These are phyloP conservation scores for Primulina tabacum DNA, from an alignment of 257 asterid genomes.

Conservation along the genomic window DNA sequence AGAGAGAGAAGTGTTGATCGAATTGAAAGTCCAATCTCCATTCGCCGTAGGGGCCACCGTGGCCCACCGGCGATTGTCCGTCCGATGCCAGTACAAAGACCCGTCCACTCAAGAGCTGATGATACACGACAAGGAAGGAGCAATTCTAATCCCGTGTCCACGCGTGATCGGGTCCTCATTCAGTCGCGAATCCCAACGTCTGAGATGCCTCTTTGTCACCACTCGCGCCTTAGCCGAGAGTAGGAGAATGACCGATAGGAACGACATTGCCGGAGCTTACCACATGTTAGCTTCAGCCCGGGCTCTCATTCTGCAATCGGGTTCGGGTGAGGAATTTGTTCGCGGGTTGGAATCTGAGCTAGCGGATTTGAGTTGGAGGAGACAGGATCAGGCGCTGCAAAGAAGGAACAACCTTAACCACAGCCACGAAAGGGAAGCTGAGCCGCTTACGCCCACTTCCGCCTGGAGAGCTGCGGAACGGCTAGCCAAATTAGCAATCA, in stretches of 20 bases:
- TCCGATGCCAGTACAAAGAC: constrained; percentile 78
- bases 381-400: constrained; percentile 36
- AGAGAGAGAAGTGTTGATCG: constrained; percentile 75
- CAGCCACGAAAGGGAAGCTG: constrained; percentile 33
- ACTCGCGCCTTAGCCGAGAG: constrained; percentile 92
- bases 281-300: constrained; percentile 79
- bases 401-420: constrained; percentile 25
- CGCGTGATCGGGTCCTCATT: constrained; percentile 67
- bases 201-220: constrained; percentile 59
- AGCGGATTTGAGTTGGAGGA: constrained; percentile 50
- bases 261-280: constrained; percentile 67
- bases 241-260: constrained; percentile 48
- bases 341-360: constrained; percentile 80
- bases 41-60: constrained; percentile 26
- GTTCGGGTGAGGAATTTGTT: constrained; percentile 61
- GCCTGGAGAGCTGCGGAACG: constrained; percentile 99
- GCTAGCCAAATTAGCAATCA: constrained; percentile 95
- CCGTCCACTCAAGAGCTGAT: constrained; percentile 75
- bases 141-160: constrained; percentile 63
- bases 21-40: constrained; percentile 75
- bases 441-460: constrained; percentile 95
- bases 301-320: constrained; percentile 63
- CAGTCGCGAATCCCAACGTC: constrained; percentile 54
- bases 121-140: constrained; percentile 60
- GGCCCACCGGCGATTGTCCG: constrained; percentile 77